These are phyloP conservation scores for Oryza brachyantha DNA, from an alignment of 176 grass and related monocot genomes.

Conservation along the genomic window DNA sequence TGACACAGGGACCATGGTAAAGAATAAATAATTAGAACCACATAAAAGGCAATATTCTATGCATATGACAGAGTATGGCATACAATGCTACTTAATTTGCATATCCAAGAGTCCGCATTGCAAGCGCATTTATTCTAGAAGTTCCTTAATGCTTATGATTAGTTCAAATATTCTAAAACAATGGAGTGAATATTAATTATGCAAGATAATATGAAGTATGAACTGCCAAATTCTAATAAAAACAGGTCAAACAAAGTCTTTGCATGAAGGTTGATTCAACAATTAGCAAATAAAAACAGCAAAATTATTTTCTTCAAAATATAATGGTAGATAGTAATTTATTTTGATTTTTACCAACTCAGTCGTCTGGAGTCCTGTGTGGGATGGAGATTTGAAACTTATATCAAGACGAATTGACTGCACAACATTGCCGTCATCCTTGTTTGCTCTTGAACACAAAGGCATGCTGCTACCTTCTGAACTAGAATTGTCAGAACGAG, in stretches of 20 bases:
- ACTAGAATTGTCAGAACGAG: slow-evolving; percentile 55
- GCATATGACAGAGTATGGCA: not conserved
- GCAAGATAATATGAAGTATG: not conserved
- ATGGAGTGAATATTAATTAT: not conserved
- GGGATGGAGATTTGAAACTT: slow-evolving; percentile 95
- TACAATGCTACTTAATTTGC: not conserved
- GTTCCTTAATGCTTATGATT: slow-evolving; percentile 15
- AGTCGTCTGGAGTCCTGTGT: slow-evolving; percentile 91
- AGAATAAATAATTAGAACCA: slow-evolving; percentile 10
- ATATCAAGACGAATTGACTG: slow-evolving; percentile 96
- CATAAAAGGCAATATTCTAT: not conserved
- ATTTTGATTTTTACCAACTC: slow-evolving; percentile 78
- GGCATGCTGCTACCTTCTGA: slow-evolving; percentile 50
- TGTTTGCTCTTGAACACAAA: slow-evolving; percentile 49
- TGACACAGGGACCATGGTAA: not conserved
- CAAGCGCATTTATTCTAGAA: not conserved
- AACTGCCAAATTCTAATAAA: slow-evolving; percentile 14
- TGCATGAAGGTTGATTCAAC: not conserved
- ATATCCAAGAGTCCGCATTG: not conserved
- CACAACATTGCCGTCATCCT: slow-evolving; percentile 49
- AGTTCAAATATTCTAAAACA: slow-evolving; percentile 10
- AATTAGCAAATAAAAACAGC: not conserved
- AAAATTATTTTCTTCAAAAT: slow-evolving; percentile 16
- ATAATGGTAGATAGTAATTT: slow-evolving; percentile 5
- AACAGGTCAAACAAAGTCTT: slow-evolving; percentile 24